Percentiles rank a stretch among this genome's conserved stretches.
Evolutionary conservation across 257 asterid genomes (phyloP).

Genomic region (Schizonepeta tenuifolia): DNA sequence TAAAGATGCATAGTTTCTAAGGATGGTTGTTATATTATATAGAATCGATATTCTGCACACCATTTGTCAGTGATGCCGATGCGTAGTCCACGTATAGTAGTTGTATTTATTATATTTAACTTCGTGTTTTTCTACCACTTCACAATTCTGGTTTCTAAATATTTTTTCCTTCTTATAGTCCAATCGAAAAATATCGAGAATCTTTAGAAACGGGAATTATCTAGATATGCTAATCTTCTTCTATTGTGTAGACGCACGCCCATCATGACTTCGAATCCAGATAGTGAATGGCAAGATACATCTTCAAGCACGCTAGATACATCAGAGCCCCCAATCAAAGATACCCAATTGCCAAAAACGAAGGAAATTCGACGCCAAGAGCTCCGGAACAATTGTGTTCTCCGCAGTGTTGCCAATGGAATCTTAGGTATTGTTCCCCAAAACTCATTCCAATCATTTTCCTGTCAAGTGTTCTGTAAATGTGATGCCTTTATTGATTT

Average conservation of each 20-base stretch:
- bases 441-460: not conserved
- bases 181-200: too few relatives aligned
- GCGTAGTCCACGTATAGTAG: too few relatives aligned
- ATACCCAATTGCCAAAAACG: conserved; percentile 67
- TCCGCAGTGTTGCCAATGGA: conserved; percentile 87
- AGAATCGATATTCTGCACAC: too few relatives aligned
- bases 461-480: not conserved
- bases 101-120: too few relatives aligned
- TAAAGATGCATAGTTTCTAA: too few relatives aligned
- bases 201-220: not conserved
- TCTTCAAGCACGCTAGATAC: conserved; percentile 52
- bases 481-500: not conserved
- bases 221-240: conserved; percentile 4
- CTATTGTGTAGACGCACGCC: conserved; percentile 20
- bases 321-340: conserved; percentile 57
- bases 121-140: too few relatives aligned
- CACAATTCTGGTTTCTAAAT: too few relatives aligned
- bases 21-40: too few relatives aligned
- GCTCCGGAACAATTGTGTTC: conserved; percentile 88
- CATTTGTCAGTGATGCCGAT: too few relatives aligned
- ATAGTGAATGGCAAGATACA: conserved; percentile 39
- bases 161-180: too few relatives aligned
- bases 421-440: conserved; percentile 66
- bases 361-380: conserved; percentile 90
- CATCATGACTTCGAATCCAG: conserved; percentile 55